Conservation (phyloP, 1,139 yeast species). For the Wickerhamomyces sp. region DNA sequence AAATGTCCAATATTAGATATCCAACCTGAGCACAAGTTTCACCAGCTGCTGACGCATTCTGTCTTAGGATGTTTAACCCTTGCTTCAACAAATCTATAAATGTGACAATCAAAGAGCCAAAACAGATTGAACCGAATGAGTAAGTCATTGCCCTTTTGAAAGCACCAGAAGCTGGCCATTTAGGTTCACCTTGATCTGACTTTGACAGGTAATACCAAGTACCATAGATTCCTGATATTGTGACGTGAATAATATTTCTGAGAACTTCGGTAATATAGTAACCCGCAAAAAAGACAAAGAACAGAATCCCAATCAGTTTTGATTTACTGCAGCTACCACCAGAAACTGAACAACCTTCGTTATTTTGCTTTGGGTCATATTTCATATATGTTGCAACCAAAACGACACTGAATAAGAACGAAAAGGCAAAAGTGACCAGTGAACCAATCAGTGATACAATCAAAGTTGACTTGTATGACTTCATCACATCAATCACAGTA, state of each 20-base stretch:
- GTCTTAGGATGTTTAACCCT: constrained; percentile 41
- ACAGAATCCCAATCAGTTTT: constrained; percentile 58
- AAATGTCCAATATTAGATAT: constrained; percentile 51
- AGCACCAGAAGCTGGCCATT: constrained; percentile 76
- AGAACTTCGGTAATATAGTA: constrained; percentile 82
- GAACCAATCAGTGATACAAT: constrained; percentile 62
- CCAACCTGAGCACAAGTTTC: constrained; percentile 51
- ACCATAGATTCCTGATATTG: constrained; percentile 83
- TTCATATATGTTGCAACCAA: constrained; percentile 75
- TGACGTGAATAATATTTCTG: constrained; percentile 78
- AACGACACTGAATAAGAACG: constrained; percentile 59
- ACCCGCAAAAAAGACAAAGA: constrained; percentile 80
- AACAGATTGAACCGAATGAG: constrained; percentile 86
- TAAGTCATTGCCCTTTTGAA: constrained; percentile 79
- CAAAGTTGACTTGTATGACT: constrained; percentile 63
- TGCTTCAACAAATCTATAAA: constrained; percentile 62
- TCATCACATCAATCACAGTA: constrained; percentile 73
- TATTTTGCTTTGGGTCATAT: constrained; percentile 46
- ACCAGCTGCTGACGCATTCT: constrained; percentile 52
- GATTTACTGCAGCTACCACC: constrained; percentile 68
- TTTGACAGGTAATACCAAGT: constrained; percentile 83
- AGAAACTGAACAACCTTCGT: constrained; percentile 43
- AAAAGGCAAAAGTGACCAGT: constrained; percentile 57
- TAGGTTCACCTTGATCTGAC: constrained; percentile 78
- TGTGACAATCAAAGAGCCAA: constrained; percentile 81